Evolutionary conservation across 768 basidiomycete species (phyloP).

Genomic region (Podaxis rugospora): DNA sequence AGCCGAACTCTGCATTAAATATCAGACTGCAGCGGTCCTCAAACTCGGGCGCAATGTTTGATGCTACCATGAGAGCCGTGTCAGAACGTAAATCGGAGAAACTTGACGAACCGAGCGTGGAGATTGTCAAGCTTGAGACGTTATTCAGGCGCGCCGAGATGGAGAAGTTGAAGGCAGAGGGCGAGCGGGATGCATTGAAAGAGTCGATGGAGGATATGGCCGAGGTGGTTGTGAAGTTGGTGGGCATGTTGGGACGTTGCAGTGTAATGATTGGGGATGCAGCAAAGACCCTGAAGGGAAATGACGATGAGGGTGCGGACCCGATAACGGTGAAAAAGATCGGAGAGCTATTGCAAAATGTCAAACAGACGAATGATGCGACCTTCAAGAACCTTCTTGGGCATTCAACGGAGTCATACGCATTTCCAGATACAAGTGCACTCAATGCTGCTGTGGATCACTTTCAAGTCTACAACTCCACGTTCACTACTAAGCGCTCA

Average conservation of each 20-base stretch:
- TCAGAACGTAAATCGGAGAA: conserved; percentile 77
- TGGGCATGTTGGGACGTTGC: conserved; percentile 78
- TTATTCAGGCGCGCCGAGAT: conserved; percentile 63
- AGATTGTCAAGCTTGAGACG: conserved; percentile 70
- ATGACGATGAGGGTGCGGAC: conserved; percentile 28
- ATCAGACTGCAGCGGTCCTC: conserved; percentile 60
- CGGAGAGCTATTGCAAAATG: conserved; percentile 42
- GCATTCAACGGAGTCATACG: conserved; percentile 59
- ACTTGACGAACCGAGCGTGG: conserved; percentile 64
- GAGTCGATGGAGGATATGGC: conserved; percentile 63
- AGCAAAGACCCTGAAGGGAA: conserved; percentile 31
- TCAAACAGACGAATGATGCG: conserved; percentile 67
- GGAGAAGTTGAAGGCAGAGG: conserved; percentile 62
- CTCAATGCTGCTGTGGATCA: conserved; percentile 36
- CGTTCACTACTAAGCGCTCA: conserved; percentile 43
- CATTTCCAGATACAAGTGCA: conserved; percentile 28
- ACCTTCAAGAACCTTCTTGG: conserved; percentile 65
- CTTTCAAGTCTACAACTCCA: conserved; percentile 47
- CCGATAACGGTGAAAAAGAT: conserved; percentile 39
- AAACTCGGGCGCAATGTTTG: conserved; percentile 79
- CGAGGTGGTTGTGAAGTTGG: conserved; percentile 60
- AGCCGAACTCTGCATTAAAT: conserved; percentile 53
- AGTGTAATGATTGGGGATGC: conserved; percentile 67
- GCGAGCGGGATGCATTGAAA: conserved; percentile 58
- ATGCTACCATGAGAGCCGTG: conserved; percentile 80